Evolutionary conservation across 2,329 filamentous ascomycete species (phyloP), one percentile per base, ranked within the genome.

Genomic region (Podosphaera aphanis): DNA sequence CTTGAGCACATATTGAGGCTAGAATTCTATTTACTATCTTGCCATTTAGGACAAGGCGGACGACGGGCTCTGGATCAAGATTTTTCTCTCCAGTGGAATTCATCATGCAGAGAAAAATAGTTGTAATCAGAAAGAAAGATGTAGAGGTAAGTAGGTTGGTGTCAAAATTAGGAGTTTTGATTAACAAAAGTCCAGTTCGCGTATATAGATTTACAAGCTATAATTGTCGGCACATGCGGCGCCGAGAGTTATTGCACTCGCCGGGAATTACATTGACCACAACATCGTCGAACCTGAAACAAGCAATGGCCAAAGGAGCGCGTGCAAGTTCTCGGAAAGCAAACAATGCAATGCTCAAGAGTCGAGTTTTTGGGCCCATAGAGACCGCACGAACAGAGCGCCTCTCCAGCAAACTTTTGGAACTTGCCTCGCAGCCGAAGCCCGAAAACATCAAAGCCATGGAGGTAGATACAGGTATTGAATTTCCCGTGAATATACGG

Each of bases 291-390:
- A 23, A 41, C 21, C 20, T 23, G 5, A 38, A 19, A 48, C 15
- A 39, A 95, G n/a, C n/a, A n/a, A n/a, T 94, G 88, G 88, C 86
- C 20, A 94, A 93, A 62, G 81, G 83, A 60, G 68, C 81, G 49
- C 73, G 88, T 61, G 74, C 86, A 52, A 92, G 79, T 60, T 68
- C 73, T 53, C 75, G 70, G 56, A 94, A 94, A 67, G 70, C 71
- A 57, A 94, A 94, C 67, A 84, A 85, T 65, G 70, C 73, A 54
- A 78, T 74, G 56, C 71, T 93, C 52, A 86, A 86, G 62, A 68
- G 73, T 52, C 76, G 74, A 52, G 79, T 94, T 52, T 94, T 93
- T 63, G 83, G 79, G 1, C 88, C 88, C 15, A 76, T 77, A 46
- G 83, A 88, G 61, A 66, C 71, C 55, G 85, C 81, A 40, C 74